These are phyloP conservation scores for Paulownia fortunei DNA, from an alignment of 257 asterid species.

Conservation along the genomic window DNA sequence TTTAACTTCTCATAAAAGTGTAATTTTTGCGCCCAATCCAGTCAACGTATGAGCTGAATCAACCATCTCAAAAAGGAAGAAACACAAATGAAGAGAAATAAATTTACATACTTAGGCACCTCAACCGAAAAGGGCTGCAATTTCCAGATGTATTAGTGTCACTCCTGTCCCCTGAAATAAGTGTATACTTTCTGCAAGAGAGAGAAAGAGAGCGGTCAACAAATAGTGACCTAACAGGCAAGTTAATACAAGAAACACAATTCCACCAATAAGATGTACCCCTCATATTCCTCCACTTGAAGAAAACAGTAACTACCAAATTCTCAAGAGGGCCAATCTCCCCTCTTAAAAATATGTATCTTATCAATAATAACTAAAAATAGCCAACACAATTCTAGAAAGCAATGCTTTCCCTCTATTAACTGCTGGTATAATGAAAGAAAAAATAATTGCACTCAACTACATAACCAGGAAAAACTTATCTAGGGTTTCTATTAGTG, in stretches of 20 bases:
- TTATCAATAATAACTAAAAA: background rate
- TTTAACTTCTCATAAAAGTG: conserved; percentile 17
- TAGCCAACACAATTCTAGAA: background rate
- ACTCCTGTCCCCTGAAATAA: conserved; percentile 87
- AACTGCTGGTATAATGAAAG: background rate
- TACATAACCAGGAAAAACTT: background rate
- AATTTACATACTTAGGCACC: conserved; percentile 38
- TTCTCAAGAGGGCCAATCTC: background rate
- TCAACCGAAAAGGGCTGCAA: conserved; percentile 26
- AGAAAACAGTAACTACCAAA: background rate
- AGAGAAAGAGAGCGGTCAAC: background rate
- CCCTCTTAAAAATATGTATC: background rate
- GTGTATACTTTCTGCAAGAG: conserved; percentile 80
- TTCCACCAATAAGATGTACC: background rate
- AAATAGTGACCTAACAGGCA: background rate
- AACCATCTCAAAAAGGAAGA: conserved; percentile 25
- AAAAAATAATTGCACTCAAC: background rate
- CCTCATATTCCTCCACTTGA: background rate
- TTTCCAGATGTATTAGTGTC: conserved; percentile 30
- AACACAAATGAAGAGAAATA: conserved; percentile 22
- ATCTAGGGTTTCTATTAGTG: conserved; percentile 5
- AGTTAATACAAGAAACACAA: background rate
- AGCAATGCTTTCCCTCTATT: background rate
- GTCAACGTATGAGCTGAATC: conserved; percentile 23
- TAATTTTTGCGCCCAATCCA: background rate